A percentile compares a stretch with the other conserved stretches of the same genome.
These are phyloP conservation scores for Xerocomus nothofagi DNA, from an alignment of 1,284 basidiomycete genomes.

Conservation along the genomic window DNA sequence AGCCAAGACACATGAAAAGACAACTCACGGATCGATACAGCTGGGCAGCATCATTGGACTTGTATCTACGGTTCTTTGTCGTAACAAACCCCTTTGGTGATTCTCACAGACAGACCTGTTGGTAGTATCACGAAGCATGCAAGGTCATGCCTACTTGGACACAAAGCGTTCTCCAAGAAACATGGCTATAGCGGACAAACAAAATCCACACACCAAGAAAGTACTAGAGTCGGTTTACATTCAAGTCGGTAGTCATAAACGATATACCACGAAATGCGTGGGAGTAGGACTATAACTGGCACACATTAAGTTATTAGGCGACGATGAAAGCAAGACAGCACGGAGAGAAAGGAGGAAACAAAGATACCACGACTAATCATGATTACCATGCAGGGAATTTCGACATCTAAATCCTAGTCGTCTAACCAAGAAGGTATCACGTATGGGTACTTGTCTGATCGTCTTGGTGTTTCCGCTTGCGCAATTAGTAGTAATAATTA, in stretches of 20 bases:
- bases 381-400: conserved; percentile 1
- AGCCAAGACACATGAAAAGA: conserved; percentile 22
- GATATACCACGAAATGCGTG: not conserved
- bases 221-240: not conserved
- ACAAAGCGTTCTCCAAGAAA: too few relatives aligned
- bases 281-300: not conserved
- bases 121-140: too few relatives aligned
- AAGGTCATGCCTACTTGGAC: too few relatives aligned
- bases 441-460: conserved; percentile 14
- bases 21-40: too few relatives aligned
- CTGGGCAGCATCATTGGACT: too few relatives aligned
- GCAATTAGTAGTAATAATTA: conserved; percentile 27
- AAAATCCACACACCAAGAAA: not conserved
- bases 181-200: too few relatives aligned
- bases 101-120: too few relatives aligned
- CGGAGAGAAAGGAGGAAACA: not conserved
- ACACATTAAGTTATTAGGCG: conserved; percentile 16
- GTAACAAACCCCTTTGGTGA: too few relatives aligned
- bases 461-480: conserved; percentile 12
- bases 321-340: conserved; percentile 14
- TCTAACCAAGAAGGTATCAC: conserved; percentile 25
- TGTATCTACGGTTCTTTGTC: too few relatives aligned
- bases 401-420: conserved; percentile 12
- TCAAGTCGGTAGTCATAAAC: not conserved
- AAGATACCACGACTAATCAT: conserved; percentile 3